Conservation (phyloP, 2,329 filamentous ascomycete species). For the Fusarium gaditjirri region DNA sequence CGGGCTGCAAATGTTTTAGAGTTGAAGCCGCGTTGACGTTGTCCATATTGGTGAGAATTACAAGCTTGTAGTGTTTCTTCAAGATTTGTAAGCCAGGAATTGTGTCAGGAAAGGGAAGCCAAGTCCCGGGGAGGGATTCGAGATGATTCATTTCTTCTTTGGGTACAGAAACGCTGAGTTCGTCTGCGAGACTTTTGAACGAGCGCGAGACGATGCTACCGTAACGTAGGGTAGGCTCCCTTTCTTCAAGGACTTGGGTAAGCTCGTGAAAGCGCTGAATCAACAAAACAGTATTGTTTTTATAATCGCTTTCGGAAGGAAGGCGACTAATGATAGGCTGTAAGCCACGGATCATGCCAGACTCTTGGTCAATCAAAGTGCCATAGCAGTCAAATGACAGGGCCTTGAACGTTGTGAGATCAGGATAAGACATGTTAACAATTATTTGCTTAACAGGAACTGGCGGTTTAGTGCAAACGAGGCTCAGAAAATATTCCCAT, state of each 20-base stretch:
- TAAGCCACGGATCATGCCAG: constrained; percentile 4
- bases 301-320: neutral
- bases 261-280: neutral
- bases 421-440: neutral
- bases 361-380: constrained; percentile 14
- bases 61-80: constrained; percentile 17
- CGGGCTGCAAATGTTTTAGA: neutral
- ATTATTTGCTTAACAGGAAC: too few species aligned
- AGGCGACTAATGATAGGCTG: constrained; percentile 1
- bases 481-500: rapidly evolving
- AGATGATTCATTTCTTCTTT: neutral
- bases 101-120: constrained; percentile 8
- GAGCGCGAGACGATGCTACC: neutral
- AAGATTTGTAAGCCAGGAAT: neutral
- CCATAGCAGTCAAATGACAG: constrained; percentile 17
- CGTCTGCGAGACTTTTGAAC: neutral
- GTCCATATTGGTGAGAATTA: constrained; percentile 20
- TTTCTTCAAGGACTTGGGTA: neutral
- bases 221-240: constrained; percentile 4
- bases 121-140: neutral
- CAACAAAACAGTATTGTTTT: neutral
- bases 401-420: constrained; percentile 6
- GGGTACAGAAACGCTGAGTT: neutral
- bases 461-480: too few species aligned
- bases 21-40: constrained; percentile 1